Base-by-base conservation (phyloP, 139 green algal genomes). In the Ettlia oleoabundans region DNA sequence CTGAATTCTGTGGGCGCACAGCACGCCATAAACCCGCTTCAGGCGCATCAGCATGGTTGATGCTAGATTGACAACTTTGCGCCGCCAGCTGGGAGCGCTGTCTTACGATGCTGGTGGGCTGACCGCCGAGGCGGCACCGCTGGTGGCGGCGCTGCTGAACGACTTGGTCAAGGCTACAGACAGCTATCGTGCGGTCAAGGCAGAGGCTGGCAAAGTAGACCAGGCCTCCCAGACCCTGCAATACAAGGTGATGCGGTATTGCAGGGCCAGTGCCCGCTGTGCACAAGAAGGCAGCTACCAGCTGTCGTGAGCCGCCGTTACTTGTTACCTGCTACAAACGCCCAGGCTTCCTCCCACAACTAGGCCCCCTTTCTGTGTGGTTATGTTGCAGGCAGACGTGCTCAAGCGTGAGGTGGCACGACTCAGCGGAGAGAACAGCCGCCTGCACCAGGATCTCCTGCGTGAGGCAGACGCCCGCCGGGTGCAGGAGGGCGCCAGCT, bases 401-500 rank as follows among this genome's bases (percentile, higher is more conserved):
- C 74, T 95, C 22, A 81, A 76, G 9, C 83, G 89, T 38, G 92
- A 96, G 42, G 73, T 42, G 19, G 84, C 69, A 0, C 76, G 90
- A 8, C 83, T 96, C 33, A 68, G 85, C 15, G 80, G 63, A 0
- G 92, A 97, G 74, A 95, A 95, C 84, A 91, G 81, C 40, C 82
- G 90, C 69, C 87, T 96, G 80, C 93, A 95, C 65, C 76, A 89
- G 18, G 77, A 93, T 71, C 74, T 95, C 18, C 89, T 94, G 24
- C 70, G 86, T n/a, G 85, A 89, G 55, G 86, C 89, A 1, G 92
- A 96, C 37, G 53, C 75, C 37, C 68, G 63, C 0, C 26, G 26
- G 3, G 43, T 26, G 6, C 62, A 73, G 26, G 86, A 91, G 61
- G 80, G 85, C 26, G 83, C 90, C 5, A 68, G 85, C 22, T 83